Percentiles rank a stretch among this genome's conserved stretches.
phyloP scores from a whole-genome alignment of 164 flowering plant genomes.

The Berberis thunbergii region DNA sequence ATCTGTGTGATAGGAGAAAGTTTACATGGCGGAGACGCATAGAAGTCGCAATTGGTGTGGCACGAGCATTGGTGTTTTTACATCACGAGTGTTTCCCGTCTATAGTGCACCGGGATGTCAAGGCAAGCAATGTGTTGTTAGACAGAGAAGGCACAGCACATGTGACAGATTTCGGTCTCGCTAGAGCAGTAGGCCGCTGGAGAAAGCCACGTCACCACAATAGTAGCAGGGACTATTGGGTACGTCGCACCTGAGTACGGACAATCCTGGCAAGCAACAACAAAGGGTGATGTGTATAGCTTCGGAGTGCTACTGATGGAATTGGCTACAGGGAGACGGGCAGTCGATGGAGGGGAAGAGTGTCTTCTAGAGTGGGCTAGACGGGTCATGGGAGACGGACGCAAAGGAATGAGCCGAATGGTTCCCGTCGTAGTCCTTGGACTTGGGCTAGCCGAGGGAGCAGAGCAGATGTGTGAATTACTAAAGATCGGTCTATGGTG shows the following conservation, averaged over 20 bases:
- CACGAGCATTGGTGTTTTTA: constrained; percentile 60
- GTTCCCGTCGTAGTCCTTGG: constrained; percentile 37
- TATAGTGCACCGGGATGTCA: constrained; percentile 83
- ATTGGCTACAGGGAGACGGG: constrained; percentile 73
- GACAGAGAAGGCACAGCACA: constrained; percentile 55
- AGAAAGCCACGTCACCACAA: constrained; percentile 78
- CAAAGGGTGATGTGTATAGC: constrained; percentile 92
- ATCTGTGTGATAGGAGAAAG: constrained; percentile 33
- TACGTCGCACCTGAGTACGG: constrained; percentile 95
- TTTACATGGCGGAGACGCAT: constrained; percentile 53
- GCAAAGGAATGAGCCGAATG: constrained; percentile 22
- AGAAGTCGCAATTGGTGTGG: constrained; percentile 61
- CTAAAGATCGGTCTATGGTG: constrained; percentile 57
- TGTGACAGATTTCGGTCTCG: constrained; percentile 85
- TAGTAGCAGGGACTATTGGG: constrained; percentile 86
- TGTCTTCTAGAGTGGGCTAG: constrained; percentile 76
- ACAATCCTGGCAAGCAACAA: constrained; percentile 80
- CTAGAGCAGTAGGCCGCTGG: constrained; percentile 64
- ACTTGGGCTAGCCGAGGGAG: constrained; percentile 38
- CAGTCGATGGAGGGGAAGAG: constrained; percentile 77
- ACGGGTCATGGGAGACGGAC: constrained; percentile 37
- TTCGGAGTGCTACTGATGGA: constrained; percentile 85
- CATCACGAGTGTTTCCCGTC: constrained; percentile 86
- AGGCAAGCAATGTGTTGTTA: constrained; percentile 80
- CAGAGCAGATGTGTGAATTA: constrained; percentile 58